These are phyloP conservation scores for Arthrinium puccinioides DNA, from an alignment of 2,329 filamentous ascomycete species.

Conservation along the genomic window DNA sequence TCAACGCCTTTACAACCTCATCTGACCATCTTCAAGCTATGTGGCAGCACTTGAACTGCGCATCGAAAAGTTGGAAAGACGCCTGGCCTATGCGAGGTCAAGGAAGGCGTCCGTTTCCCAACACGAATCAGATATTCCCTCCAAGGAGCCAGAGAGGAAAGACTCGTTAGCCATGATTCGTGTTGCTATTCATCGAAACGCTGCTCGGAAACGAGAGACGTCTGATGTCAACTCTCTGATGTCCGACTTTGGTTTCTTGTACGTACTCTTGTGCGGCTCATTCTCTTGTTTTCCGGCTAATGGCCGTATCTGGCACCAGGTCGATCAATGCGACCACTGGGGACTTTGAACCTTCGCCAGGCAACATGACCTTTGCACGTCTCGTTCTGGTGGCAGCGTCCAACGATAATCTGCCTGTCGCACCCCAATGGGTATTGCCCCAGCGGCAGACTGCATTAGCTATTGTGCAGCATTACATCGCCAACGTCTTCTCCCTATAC, in stretches of 20 bases:
- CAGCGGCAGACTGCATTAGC: slow-evolving; percentile 59
- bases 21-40: slow-evolving; percentile 48
- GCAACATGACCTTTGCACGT: slow-evolving; percentile 86
- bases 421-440: slow-evolving; percentile 57
- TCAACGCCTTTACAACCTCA: slow-evolving; percentile 2
- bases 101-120: slow-evolving; percentile 65
- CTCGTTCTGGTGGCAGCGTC: slow-evolving; percentile 78
- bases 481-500: slow-evolving; percentile 71
- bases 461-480: slow-evolving; percentile 77
- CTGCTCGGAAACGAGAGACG: slow-evolving; percentile 61
- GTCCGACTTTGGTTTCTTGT: slow-evolving; percentile 90
- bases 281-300: slow-evolving; percentile 5
- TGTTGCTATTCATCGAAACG: slow-evolving; percentile 57
- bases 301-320: slow-evolving; percentile 41
- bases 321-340: slow-evolving; percentile 91
- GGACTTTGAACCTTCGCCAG: slow-evolving; percentile 84
- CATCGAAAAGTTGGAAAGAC: slow-evolving; percentile 79
- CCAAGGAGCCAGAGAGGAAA: slow-evolving; percentile 45
- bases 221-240: slow-evolving; percentile 87
- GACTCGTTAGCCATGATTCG: slow-evolving; percentile 56
- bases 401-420: slow-evolving; percentile 63
- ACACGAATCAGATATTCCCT: slow-evolving; percentile 48
- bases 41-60: slow-evolving; percentile 90
- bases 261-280: slow-evolving; percentile 23
- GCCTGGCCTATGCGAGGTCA: slow-evolving; percentile 61